These are phyloP conservation scores for Tranzscheliella williamsii DNA, from an alignment of 1,284 basidiomycete species.

Conservation along the genomic window DNA sequence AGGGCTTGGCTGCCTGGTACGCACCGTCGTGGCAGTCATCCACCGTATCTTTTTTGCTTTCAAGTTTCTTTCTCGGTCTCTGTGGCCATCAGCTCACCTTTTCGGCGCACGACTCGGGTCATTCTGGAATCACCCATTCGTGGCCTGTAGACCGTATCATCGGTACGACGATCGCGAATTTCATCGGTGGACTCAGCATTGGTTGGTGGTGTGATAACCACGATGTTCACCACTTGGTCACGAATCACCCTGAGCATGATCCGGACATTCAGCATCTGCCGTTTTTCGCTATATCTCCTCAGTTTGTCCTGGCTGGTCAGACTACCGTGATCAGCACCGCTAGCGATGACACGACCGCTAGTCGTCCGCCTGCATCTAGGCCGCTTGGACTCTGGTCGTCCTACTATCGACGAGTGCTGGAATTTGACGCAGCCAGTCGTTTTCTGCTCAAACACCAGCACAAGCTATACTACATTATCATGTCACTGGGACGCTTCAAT, in stretches of 20 bases:
- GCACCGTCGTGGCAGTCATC: slow-evolving; percentile 1
- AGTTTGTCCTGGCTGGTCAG: slow-evolving; percentile 65
- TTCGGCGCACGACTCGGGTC: slow-evolving; percentile 89
- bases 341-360: neutral
- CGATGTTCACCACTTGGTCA: slow-evolving; percentile 94
- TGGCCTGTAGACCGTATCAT: slow-evolving; percentile 81
- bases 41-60: slow-evolving; percentile 66
- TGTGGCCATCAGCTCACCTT: slow-evolving; percentile 96
- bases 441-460: slow-evolving; percentile 80
- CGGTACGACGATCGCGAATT: slow-evolving; percentile 80
- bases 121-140: slow-evolving; percentile 87
- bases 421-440: slow-evolving; percentile 74
- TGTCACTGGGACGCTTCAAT: slow-evolving; percentile 92
- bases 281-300: slow-evolving; percentile 89
- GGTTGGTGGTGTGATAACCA: slow-evolving; percentile 99
- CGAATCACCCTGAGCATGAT: slow-evolving; percentile 95
- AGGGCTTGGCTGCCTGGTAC: neutral
- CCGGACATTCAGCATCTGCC: slow-evolving; percentile 89
- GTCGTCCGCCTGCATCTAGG: neutral
- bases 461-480: slow-evolving; percentile 87
- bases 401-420: slow-evolving; percentile 88
- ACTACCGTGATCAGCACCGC: slow-evolving; percentile 18
- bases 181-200: slow-evolving; percentile 86
- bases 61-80: slow-evolving; percentile 78
- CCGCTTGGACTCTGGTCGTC: slow-evolving; percentile 75